phyloP scores from a whole-genome alignment of 129 eudicot genomes.

The sunflower (Helianthus annuus) region DNA sequence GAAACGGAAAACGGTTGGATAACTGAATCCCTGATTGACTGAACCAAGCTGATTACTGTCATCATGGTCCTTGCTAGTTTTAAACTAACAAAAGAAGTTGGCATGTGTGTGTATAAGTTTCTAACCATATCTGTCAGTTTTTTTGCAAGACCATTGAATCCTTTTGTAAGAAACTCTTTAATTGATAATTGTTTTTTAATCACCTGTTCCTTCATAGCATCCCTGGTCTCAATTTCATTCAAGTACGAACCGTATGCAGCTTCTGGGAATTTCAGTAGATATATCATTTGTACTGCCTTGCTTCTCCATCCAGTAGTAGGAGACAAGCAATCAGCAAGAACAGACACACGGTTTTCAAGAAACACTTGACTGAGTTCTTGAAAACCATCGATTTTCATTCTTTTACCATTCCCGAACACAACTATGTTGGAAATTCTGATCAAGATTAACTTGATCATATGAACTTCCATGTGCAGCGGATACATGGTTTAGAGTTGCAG shows the following conservation, averaged over 20 bases:
- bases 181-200: conserved; percentile 21
- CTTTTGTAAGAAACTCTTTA: conserved; percentile 31
- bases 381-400: conserved; percentile 59
- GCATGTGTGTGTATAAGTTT: conserved; percentile 62
- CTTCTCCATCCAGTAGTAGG: conserved; percentile 49
- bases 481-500: too few species aligned
- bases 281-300: conserved; percentile 35
- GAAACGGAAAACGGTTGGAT: background rate
- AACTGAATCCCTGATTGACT: conserved; percentile 19
- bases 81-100: conserved; percentile 41
- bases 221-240: too few species aligned
- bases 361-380: conserved; percentile 51
- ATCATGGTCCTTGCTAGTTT: conserved; percentile 44
- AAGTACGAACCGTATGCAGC: conserved; percentile 28
- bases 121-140: conserved; percentile 31
- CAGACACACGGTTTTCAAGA: conserved; percentile 48
- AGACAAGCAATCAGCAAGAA: conserved; percentile 43
- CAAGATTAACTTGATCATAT: too few species aligned
- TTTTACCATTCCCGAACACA: conserved; percentile 52
- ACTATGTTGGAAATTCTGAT: too few species aligned
- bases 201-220: conserved; percentile 11
- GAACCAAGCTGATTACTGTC: conserved; percentile 25
- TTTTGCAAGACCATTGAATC: conserved; percentile 27
- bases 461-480: too few species aligned
- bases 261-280: conserved; percentile 49